These are phyloP conservation scores for Saturnispora sanitii DNA, from an alignment of 805 yeast genomes.

Conservation along the genomic window DNA sequence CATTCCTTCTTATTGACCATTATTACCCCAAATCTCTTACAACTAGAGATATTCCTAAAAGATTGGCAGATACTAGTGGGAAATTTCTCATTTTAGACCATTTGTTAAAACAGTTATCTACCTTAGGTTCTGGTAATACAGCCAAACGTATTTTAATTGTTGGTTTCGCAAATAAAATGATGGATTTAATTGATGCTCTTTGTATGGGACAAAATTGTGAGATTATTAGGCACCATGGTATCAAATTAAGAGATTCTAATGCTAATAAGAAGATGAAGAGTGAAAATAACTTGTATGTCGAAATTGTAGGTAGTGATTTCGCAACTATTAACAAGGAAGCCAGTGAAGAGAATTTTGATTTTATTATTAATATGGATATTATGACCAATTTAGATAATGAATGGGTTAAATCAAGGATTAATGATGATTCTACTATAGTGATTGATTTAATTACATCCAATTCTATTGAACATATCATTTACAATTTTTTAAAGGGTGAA, in stretches of 20 bases:
- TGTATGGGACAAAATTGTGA: slow-evolving; percentile 50
- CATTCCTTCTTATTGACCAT: slow-evolving; percentile 75
- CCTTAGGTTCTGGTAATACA: slow-evolving; percentile 7
- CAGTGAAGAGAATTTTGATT: slow-evolving; percentile 14
- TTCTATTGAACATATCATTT: slow-evolving; percentile 69
- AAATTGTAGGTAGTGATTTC: slow-evolving; percentile 33
- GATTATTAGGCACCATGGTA: slow-evolving; percentile 54
- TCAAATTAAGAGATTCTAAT: slow-evolving; percentile 40
- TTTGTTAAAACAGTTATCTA: slow-evolving; percentile 39
- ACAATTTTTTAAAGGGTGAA: slow-evolving; percentile 19
- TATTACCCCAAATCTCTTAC: slow-evolving; percentile 72
- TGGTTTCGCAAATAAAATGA: slow-evolving; percentile 54
- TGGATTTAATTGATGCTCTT: slow-evolving; percentile 68
- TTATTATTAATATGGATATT: slow-evolving; percentile 27
- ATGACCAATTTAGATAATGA: slow-evolving; percentile 21
- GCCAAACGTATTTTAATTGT: slow-evolving; percentile 59
- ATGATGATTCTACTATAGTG: slow-evolving; percentile 27
- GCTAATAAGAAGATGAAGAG: slow-evolving; percentile 17
- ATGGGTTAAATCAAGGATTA: slow-evolving; percentile 10
- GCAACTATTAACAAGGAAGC: not conserved
- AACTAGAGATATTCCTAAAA: slow-evolving; percentile 59
- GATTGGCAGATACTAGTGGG: slow-evolving; percentile 71
- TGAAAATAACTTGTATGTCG: slow-evolving; percentile 20
- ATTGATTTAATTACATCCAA: slow-evolving; percentile 66
- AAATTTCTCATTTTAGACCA: slow-evolving; percentile 67